phyloP scores from a whole-genome alignment of 2,329 filamentous ascomycete species.

The Ambrosiella beaveri region DNA sequence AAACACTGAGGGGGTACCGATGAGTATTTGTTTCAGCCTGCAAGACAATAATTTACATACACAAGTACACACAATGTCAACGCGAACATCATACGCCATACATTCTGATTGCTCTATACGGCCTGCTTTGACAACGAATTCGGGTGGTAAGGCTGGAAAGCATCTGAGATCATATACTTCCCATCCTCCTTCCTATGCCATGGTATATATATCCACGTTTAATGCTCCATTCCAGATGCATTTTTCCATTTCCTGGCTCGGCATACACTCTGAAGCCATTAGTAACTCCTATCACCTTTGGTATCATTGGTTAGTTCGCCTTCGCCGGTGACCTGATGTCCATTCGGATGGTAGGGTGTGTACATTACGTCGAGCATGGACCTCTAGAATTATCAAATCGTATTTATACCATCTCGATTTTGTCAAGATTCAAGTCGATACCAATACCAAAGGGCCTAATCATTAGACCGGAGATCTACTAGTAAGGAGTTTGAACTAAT shows the following conservation, averaged over 20 bases:
- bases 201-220: neutral
- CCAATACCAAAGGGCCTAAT: neutral
- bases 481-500: no score
- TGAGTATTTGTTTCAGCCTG: no score
- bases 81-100: no score
- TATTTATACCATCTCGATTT: neutral
- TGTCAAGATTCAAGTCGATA: neutral
- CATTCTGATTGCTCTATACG: no score
- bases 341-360: neutral
- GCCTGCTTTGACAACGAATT: no score
- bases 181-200: neutral
- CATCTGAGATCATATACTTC: neutral
- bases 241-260: neutral
- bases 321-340: neutral
- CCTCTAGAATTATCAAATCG: neutral
- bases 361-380: neutral
- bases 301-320: neutral
- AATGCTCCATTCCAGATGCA: neutral
- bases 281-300: neutral
- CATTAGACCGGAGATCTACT: neutral
- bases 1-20: no score
- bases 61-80: no score
- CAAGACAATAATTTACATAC: no score
- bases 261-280: neutral
- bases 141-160: neutral